Evolutionary conservation across 2,329 filamentous ascomycete genomes (phyloP), one percentile per base, ranked within the genome.

Genomic region (Macrophomina phaseolina): DNA sequence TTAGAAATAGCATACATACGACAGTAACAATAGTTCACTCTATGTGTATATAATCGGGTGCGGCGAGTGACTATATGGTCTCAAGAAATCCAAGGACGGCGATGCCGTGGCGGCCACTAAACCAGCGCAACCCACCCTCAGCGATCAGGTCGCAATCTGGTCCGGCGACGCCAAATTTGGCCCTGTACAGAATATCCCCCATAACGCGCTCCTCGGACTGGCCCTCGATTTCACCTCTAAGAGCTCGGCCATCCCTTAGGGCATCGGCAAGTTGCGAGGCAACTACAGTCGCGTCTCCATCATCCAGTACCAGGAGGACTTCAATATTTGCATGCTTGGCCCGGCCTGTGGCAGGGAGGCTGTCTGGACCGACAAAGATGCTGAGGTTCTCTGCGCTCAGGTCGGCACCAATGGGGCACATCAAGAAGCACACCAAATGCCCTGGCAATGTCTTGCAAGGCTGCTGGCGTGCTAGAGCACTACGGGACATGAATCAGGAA

Each of bases 351-450:
- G 42, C 11, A 45, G 52, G 40, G 23, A 36, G 9, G 61, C 38
- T 14, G 30, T 11, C 3, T 68, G 62, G 67, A 68, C n/a, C 5
- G 34, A 42, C 3, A 45, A 36, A 23, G 63, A 66, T 16, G 53
- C 36, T 34, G 30, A 28, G 36, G 42, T 32, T 8, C 18, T 67
- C 18, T 14, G 23, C 5, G 23, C 32, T 12, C 36, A 60, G 30
- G 66, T 45, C 7, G 53, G 46, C 16, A 67, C 62, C 11, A 23
- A 52, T 65, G 52, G 28, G 45, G 28, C 65, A 65, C 23, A 65
- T 67, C 62, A 40, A 28, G 34, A 48, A 49, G 23, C 52, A 61
- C 42, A 67, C 61, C 32, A 16, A 48, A 2, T 51, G 45, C 18
- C 62, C 38, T 32, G 51, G 51, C 7, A 28, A 2, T 16, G 38